Evolutionary conservation across 169 alveolate genomes (phyloP), one percentile per base, ranked within the genome.

Genomic region (Ophryocystis elektroscirrha): DNA sequence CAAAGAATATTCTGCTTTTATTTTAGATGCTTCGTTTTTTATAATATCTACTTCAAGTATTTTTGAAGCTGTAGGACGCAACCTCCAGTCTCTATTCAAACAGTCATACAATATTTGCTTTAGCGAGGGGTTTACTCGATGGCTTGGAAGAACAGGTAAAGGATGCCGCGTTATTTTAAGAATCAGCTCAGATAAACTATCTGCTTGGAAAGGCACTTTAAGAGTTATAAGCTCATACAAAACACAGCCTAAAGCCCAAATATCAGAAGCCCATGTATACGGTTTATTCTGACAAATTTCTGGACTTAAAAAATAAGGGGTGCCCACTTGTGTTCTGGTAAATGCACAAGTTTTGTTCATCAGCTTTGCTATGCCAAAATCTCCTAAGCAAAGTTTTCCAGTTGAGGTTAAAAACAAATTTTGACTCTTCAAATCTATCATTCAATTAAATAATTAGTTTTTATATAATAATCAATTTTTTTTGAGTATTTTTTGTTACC

Each of bases 251-350:
- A 91, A 62, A 0, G 97, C 97, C 98, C 98, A 93, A 3, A 93
- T 82, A 74, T 93, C 99, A 35, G 97, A 84, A 55, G 96, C 93
- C 78, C 91, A 79, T 59, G 87, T 87, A 72, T 88, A 89, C 5
- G 95, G 96, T 57, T 80, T 81, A 42, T 28, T 48, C 49, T 49
- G 53, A 27, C 97, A 89, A 45, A 93, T 81, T 74, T 95, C 98
- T 0, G 99, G 99, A 23, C 97, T 84, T 65, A 95, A 69, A 74
- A 93, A 95, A 77, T 87, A 95, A 0, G 99, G 99, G 2, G 98
- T 95, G 37, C 99, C 99, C 28, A 89, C 86, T 69, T 81, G 71
- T 9, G 97, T 90, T 44, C 75, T 67, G 19, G 98, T 96, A 69
- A 83, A 85, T 46, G 88, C 90, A 23, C 73, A 66, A 0, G 97